Percentiles rank a stretch among this genome's conserved stretches.
Evolutionary conservation across 306 rosid species (phyloP).

Genomic region (Abrus precatorius): DNA sequence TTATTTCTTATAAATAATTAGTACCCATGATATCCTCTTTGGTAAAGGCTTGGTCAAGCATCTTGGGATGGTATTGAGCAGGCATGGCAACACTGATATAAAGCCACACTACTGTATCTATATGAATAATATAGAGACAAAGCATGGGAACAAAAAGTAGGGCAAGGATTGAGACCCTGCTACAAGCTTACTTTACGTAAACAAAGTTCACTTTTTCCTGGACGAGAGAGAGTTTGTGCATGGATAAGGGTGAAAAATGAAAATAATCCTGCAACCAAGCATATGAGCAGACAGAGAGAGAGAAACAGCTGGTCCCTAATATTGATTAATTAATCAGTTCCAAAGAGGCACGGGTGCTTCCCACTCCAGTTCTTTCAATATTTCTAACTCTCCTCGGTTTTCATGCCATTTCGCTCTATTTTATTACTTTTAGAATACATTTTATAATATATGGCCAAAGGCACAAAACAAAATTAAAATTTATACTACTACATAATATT

Average conservation of each 20-base stretch:
- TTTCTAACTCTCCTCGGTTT: constrained; percentile 43
- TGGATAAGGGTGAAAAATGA: constrained; percentile 40
- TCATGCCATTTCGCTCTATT: constrained; percentile 30
- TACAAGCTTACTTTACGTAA: constrained; percentile 50
- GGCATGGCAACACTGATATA: too few relatives aligned
- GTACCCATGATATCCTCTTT: too few relatives aligned
- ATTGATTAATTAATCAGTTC: constrained; percentile 48
- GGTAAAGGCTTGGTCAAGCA: too few relatives aligned
- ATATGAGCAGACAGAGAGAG: constrained; percentile 30
- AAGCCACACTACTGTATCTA: too few relatives aligned
- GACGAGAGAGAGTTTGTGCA: constrained; percentile 39
- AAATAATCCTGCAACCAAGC: constrained; percentile 41
- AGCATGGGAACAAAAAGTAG: constrained; percentile 48
- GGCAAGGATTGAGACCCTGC: constrained; percentile 30
- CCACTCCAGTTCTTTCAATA: constrained; percentile 45
- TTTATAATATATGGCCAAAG: too few relatives aligned
- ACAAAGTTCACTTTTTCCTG: constrained; percentile 63
- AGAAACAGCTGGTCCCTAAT: neutral
- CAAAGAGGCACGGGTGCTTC: constrained; percentile 83
- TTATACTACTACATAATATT: too few relatives aligned
- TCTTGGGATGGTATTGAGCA: too few relatives aligned
- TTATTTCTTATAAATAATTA: too few relatives aligned
- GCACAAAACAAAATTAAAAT: too few relatives aligned
- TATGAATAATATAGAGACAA: neutral
- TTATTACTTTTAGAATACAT: neutral